Evolutionary conservation across 2,329 filamentous ascomycete species (phyloP).

Genomic region (Leptographium radiaticola): DNA sequence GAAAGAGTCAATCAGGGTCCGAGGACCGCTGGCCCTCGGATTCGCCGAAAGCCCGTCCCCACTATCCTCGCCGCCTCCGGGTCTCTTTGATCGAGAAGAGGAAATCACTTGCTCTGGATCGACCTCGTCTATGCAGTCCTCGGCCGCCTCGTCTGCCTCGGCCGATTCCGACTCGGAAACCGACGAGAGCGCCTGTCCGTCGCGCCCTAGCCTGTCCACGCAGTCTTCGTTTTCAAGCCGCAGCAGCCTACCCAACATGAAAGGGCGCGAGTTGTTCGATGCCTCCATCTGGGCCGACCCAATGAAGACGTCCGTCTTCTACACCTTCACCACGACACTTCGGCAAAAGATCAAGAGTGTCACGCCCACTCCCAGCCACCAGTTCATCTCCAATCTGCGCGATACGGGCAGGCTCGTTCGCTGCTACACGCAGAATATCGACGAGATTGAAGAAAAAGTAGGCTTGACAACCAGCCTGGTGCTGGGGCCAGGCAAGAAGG

Average conservation of each 20-base stretch:
- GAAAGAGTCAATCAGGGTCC: constrained; percentile 7
- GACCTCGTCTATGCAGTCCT: constrained; percentile 25
- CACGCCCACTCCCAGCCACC: constrained; percentile 50
- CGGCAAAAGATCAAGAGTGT: constrained; percentile 52
- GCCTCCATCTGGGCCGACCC: constrained; percentile 57
- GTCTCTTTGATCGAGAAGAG: constrained; percentile 38
- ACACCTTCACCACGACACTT: constrained; percentile 56
- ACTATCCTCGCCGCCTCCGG: constrained; percentile 41
- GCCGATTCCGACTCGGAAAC: constrained; percentile 23
- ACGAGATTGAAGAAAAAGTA: constrained; percentile 58
- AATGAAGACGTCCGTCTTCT: constrained; percentile 55
- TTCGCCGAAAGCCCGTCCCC: constrained; percentile 33
- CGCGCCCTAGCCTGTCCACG: constrained; percentile 21
- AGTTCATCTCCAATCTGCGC: constrained; percentile 53
- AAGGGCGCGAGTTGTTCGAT: constrained; percentile 60
- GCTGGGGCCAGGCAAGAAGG: constrained; percentile 47
- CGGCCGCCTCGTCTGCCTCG: constrained; percentile 4
- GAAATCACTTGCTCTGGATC: constrained; percentile 13
- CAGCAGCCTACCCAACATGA: constrained; percentile 43
- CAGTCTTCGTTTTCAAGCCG: constrained; percentile 17
- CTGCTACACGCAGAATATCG: constrained; percentile 67
- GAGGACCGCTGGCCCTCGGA: constrained; percentile 9
- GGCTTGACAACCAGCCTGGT: constrained; percentile 50
- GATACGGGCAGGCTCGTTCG: constrained; percentile 55
- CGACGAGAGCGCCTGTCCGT: constrained; percentile 28